Base-by-base conservation (phyloP, 306 rosid genomes). In the Castanea mollissima region DNA sequence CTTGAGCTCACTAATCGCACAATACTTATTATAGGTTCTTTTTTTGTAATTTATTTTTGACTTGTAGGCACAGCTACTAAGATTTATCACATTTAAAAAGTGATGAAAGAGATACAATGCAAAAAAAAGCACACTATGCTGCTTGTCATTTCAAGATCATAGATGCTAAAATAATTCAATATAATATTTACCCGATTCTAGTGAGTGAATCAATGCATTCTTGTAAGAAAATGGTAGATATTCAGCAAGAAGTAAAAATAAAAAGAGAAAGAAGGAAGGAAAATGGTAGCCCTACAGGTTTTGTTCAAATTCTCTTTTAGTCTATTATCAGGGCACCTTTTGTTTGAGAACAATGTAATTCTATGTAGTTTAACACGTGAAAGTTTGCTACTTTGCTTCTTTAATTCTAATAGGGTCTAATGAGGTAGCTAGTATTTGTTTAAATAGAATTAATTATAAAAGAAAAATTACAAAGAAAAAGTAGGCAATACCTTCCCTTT, bases 91-190 rank as follows among this genome's bases (percentile, higher is more conserved):
- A 2, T 62, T 62, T 29, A 0, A 68, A 69, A 23, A 56, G 74
- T 77, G 18, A 74, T 59, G 11, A 57, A 56, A 52, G n/a, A 52
- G 56, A 55, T 46, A 31, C 65, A 70, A 75, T 80, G 81, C 79
- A 84, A 84, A 82, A 82, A 10, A 0, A 78, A 74, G 71, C 74
- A 81, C 83, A 27, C 29, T 80, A 71, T 34, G 23, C 75, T 78
- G 54, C 27, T 55, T 29, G 51, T 69, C 55, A 72, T 80, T 64
- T 34, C 81, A 86, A 51, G 83, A 62, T 72, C 76, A 69, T 69
- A 78, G 85, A 80, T 86, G 77, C 86, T 64, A 77, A 79, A 76
- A 44, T 55, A 79, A 81, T 79, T 73, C 49, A 62, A 6, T 70
- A 64, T 56, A 31, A 4, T 41, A 35, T 63, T 63, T 31, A 34